Conservation (phyloP, 2,329 filamentous ascomycete species). For the Hypoxylon sp. region DNA sequence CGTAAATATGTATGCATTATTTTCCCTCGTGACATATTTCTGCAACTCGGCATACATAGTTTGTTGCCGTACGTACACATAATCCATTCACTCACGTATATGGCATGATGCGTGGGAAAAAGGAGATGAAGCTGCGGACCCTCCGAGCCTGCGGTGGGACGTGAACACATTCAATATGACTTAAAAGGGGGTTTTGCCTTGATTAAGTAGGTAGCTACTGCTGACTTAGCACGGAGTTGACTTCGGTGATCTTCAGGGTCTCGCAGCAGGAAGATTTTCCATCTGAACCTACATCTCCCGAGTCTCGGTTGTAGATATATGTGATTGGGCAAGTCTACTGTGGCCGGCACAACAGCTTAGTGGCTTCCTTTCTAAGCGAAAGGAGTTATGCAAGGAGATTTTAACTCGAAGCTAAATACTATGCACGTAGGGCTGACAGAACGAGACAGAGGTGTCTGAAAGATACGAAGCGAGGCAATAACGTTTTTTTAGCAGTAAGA, state of each 20-base stretch:
- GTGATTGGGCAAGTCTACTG: conserved; percentile 24
- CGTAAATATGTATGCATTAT: background rate
- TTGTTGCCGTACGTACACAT: background rate
- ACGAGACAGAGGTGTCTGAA: background rate
- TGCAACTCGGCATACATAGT: background rate
- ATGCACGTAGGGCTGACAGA: conserved; percentile 18
- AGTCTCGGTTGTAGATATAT: conserved; percentile 8
- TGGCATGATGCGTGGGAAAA: background rate
- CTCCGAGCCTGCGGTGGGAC: conserved; percentile 21
- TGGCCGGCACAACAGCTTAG: background rate
- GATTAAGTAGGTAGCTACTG: conserved; percentile 4
- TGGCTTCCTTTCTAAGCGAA: conserved; percentile 5
- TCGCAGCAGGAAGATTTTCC: background rate
- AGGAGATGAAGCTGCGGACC: conserved; percentile 7
- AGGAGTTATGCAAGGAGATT: conserved; percentile 26
- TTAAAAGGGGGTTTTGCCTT: conserved; percentile 4
- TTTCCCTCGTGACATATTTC: conserved; percentile 13
- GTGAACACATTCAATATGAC: background rate
- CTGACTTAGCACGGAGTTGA: background rate
- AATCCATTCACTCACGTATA: background rate
- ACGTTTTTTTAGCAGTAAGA: conserved; percentile 13
- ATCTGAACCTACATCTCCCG: conserved; percentile 14
- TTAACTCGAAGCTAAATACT: conserved; percentile 6
- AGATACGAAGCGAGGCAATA: conserved; percentile 16
- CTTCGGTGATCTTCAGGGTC: conserved; percentile 3